These are phyloP conservation scores for Trametes sp. DNA, from an alignment of 1,284 basidiomycete species.

Conservation along the genomic window DNA sequence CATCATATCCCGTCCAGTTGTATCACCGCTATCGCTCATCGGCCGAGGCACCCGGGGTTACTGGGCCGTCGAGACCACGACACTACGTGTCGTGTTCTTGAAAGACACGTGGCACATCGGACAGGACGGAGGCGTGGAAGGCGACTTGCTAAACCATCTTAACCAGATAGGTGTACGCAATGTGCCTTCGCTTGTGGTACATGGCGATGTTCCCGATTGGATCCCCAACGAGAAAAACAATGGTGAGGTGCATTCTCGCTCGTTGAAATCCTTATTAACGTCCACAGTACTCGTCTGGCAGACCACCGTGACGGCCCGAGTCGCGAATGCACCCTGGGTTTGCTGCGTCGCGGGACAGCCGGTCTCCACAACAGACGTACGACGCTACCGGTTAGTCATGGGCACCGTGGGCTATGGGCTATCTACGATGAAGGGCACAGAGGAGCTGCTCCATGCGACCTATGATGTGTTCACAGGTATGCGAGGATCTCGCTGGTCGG, in stretches of 20 bases:
- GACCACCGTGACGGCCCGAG: background rate
- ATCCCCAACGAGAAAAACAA: background rate
- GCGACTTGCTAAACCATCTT: conserved; percentile 1
- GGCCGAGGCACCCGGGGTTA: conserved; percentile 18
- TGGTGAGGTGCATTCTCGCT: background rate
- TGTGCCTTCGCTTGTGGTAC: conserved; percentile 7
- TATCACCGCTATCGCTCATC: background rate
- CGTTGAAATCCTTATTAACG: background rate
- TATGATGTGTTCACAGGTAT: conserved; percentile 6
- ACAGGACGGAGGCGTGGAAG: conserved; percentile 12
- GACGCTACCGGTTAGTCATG: conserved; percentile 1
- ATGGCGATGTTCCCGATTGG: conserved; percentile 10
- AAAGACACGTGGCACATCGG: conserved; percentile 22
- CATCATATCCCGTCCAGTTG: conserved; percentile 19
- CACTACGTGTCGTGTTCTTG: conserved; percentile 13
- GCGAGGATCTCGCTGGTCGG: background rate
- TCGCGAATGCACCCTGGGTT: background rate
- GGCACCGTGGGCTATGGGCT: background rate
- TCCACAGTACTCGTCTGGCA: background rate
- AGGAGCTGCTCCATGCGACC: conserved; percentile 10
- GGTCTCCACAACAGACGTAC: background rate
- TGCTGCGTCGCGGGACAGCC: background rate
- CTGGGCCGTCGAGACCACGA: conserved; percentile 13
- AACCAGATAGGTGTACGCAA: conserved; percentile 4
- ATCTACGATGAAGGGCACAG: background rate